Evolutionary conservation across 805 yeast species (phyloP), one percentile per base, ranked within the genome.

Genomic region (Maudiozyma turicensis): DNA sequence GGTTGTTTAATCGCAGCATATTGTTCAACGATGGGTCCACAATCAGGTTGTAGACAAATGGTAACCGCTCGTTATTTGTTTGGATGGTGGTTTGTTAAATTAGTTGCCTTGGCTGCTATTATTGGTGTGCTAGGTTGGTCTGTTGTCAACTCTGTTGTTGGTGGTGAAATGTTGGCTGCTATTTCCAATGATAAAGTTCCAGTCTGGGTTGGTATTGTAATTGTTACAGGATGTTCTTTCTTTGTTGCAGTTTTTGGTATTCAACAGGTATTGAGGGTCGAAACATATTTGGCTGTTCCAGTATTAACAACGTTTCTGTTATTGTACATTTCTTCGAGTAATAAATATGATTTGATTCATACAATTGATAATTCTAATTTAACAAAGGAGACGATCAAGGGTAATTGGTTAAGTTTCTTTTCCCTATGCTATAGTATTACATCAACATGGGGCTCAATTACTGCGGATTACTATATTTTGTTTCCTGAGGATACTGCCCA

Each of bases 71-170:
- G 95, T 53, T 86, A 75, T 56, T 69, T 86, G 44, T 88, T 87
- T 63, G 96, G 96, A 1, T 83, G 90, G 81, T 84, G 84, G 82
- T 79, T 82, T 55, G 89, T 88, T 39, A 83, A 84, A 63, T 70
- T 86, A 48, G 84, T 86, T 44, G 81, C 87, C 5, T 64, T 88
- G 40, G 77, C 84, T 38, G 77, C 86, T 43, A 79, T 85, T 50
- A 65, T 85, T 41, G 95, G 95, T 45, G 83, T 84, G 13, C 63
- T 86, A 57, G 96, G 96, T n/a, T 88, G 96, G 96, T 79, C 91
- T n/a, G 82, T 88, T 35, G 89, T 87, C n/a, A 87, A 86, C 61
- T 78, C 85, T 56, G 93, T 87, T 45, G 81, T 86, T 49, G 95
- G 95, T 38, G 96, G 96, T 15, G 89, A 88, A 66, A 82, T 88